phyloP scores from a whole-genome alignment of 495 filamentous ascomycete genomes.

The Trichocladium uniseriatum region DNA sequence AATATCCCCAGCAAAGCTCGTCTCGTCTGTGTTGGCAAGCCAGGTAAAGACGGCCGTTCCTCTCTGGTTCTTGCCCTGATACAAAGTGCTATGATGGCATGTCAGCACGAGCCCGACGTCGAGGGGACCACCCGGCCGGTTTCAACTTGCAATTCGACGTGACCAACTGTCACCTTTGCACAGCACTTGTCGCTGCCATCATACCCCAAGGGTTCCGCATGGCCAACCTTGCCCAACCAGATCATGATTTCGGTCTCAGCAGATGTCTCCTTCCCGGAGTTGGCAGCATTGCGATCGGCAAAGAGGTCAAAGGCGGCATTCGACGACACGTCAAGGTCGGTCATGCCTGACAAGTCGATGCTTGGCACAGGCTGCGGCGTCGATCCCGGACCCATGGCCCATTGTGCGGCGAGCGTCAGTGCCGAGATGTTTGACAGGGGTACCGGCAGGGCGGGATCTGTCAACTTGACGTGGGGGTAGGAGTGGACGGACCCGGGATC shows the following conservation, averaged over 20 bases:
- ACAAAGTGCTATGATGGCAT: conserved; percentile 13
- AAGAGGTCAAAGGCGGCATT: conserved; percentile 29
- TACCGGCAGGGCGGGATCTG: conserved; percentile 13
- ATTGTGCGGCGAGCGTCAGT: conserved; percentile 17
- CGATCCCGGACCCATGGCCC: conserved; percentile 27
- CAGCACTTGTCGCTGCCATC: conserved; percentile 1
- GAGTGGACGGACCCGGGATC: conserved; percentile 20
- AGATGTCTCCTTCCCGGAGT: conserved; percentile 12
- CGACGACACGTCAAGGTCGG: conserved; percentile 10
- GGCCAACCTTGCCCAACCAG: conserved; percentile 22
- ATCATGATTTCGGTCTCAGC: conserved; percentile 28
- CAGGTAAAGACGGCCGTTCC: conserved; percentile 23
- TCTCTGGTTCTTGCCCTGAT: conserved; percentile 20
- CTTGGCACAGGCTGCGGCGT: conserved; percentile 8
- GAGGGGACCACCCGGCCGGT: not conserved
- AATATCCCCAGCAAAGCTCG: conserved; percentile 20
- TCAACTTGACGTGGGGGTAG: conserved; percentile 28
- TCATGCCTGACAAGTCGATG: conserved; percentile 15
- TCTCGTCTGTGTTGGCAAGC: conserved; percentile 13
- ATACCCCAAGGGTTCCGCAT: conserved; percentile 20
- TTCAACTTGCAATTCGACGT: conserved; percentile 18
- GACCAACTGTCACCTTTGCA: conserved; percentile 7
- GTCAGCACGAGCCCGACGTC: conserved; percentile 6
- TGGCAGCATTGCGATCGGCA: conserved; percentile 16
- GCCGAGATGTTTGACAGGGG: conserved; percentile 25